Conservation (phyloP, 139 green algal genomes). For the Chlorella ohadii region DNA sequence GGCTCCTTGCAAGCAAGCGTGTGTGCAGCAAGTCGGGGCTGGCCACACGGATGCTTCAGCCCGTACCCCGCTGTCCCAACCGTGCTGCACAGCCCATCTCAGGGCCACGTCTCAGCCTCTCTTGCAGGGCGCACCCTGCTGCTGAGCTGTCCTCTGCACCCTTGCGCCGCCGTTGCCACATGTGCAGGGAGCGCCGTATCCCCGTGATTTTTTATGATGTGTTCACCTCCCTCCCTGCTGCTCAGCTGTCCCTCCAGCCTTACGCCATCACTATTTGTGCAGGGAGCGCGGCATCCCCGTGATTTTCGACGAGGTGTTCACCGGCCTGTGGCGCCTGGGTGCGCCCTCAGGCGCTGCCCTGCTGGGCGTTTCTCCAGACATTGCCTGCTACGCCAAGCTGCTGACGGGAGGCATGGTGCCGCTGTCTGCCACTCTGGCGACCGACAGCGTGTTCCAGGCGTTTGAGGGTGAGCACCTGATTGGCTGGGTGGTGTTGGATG, state of each 20-base stretch:
- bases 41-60: too few species aligned
- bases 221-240: neutral
- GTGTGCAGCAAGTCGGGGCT: too few species aligned
- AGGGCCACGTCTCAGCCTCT: too few species aligned
- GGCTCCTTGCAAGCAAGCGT: too few species aligned
- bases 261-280: neutral
- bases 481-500: too few species aligned
- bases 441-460: conserved; percentile 79
- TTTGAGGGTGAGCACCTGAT: conserved; percentile 68
- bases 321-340: conserved; percentile 90
- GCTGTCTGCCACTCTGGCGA: conserved; percentile 88
- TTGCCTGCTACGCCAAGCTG: conserved; percentile 97
- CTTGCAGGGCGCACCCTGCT: neutral
- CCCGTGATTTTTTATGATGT: conserved; percentile 94
- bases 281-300: conserved; percentile 78
- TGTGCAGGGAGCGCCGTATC: conserved; percentile 58
- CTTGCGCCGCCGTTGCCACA: too few species aligned
- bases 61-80: too few species aligned
- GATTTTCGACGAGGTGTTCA: conserved; percentile 97
- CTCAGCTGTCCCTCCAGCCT: neutral
- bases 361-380: conserved; percentile 86
- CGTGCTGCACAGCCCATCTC: too few species aligned
- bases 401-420: conserved; percentile 88
- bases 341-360: conserved; percentile 61
- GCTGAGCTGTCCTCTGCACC: neutral